A percentile compares a stretch with the other conserved stretches of the same genome.
Evolutionary conservation across 805 yeast species (phyloP).

Genomic region (Yamadazyma insecticola): DNA sequence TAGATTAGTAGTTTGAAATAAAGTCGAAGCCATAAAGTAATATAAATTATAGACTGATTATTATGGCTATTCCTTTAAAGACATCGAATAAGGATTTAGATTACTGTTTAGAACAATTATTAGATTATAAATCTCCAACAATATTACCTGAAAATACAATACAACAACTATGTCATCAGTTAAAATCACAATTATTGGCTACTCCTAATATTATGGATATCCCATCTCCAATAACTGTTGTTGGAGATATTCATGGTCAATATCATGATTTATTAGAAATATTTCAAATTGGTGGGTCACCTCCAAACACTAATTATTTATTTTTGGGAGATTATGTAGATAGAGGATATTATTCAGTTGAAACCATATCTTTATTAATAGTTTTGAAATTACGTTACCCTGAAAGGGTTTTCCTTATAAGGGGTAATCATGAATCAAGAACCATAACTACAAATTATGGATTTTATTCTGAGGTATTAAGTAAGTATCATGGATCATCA

Average conservation of each 20-base stretch:
- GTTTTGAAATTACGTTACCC: constrained; percentile 88
- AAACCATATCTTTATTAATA: constrained; percentile 80
- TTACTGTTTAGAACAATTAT: constrained; percentile 38
- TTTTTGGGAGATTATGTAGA: constrained; percentile 97
- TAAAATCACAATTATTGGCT: constrained; percentile 72
- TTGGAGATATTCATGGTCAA: constrained; percentile 98
- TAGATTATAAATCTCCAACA: constrained; percentile 38
- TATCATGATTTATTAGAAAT: constrained; percentile 91
- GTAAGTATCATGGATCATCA: constrained; percentile 71
- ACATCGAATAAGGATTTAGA: constrained; percentile 26
- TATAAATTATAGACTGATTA: too few species aligned
- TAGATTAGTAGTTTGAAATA: too few species aligned
- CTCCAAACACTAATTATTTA: constrained; percentile 90
- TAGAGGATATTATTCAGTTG: constrained; percentile 89
- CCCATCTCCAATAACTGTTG: constrained; percentile 85
- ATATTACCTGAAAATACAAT: constrained; percentile 38
- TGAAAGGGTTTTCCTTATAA: constrained; percentile 66
- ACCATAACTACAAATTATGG: constrained; percentile 98
- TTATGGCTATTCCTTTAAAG: too few species aligned
- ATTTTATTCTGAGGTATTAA: constrained; percentile 88
- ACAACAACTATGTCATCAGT: constrained; percentile 57
- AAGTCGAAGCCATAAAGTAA: too few species aligned
- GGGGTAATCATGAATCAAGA: constrained; percentile 96
- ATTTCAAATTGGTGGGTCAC: constrained; percentile 87
- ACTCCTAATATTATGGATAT: constrained; percentile 88